phyloP scores from a whole-genome alignment of 306 rosid genomes.

The Lathyrus tuberosus region DNA sequence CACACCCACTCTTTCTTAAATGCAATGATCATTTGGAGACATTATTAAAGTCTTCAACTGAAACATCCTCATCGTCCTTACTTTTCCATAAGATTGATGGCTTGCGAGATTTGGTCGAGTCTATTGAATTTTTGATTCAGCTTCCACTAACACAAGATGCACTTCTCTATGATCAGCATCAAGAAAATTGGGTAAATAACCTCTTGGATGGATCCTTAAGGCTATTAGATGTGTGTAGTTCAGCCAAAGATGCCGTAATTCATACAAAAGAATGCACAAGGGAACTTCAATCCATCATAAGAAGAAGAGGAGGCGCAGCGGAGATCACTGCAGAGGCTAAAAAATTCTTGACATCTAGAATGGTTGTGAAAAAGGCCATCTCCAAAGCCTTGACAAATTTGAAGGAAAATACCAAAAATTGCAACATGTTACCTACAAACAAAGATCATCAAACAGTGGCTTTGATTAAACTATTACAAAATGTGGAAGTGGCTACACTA shows the following conservation, averaged over 20 bases:
- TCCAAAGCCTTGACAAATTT: conserved; percentile 28
- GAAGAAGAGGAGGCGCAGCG: conserved; percentile 31
- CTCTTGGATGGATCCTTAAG: conserved; percentile 35
- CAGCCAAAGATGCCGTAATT: conserved; percentile 39
- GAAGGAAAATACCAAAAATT: conserved; percentile 17
- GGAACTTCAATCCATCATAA: conserved; percentile 40
- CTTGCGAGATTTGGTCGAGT: conserved; percentile 35
- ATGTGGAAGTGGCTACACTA: conserved; percentile 26
- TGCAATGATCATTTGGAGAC: no score
- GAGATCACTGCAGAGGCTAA: conserved; percentile 20
- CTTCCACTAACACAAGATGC: conserved; percentile 29
- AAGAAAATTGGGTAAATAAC: conserved; percentile 28
- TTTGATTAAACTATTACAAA: conserved; percentile 25
- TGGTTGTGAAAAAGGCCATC: conserved; percentile 38
- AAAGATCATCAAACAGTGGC: conserved; percentile 19
- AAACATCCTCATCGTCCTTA: conserved; percentile 34
- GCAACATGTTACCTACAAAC: conserved; percentile 21
- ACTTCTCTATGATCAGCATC: conserved; percentile 8
- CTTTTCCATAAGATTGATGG: conserved; percentile 32
- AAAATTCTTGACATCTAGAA: conserved; percentile 41
- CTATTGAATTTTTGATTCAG: conserved; percentile 32
- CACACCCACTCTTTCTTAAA: no score
- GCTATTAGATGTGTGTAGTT: conserved; percentile 39
- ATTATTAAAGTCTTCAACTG: conserved; percentile 36
- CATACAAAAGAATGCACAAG: conserved; percentile 43